Conservation (phyloP, 345 rosid species). For the Corchorus olitorius region DNA sequence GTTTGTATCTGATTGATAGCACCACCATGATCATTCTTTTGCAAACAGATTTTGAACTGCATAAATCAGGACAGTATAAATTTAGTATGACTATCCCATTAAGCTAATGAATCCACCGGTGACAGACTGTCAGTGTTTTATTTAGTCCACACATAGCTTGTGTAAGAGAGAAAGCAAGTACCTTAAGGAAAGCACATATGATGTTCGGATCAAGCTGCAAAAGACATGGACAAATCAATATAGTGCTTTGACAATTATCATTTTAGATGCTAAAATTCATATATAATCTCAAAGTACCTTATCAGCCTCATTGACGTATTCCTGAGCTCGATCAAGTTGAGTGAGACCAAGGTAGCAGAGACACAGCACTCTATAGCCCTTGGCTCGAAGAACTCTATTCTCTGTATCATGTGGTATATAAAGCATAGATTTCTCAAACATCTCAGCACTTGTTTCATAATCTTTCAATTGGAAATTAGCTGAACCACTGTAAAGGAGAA, state of each 20-base stretch:
- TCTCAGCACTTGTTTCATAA: constrained; percentile 74
- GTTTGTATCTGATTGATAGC: constrained; percentile 77
- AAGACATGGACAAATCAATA: constrained; percentile 16
- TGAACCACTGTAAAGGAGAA: constrained; percentile 65
- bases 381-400: constrained; percentile 74
- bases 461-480: constrained; percentile 76
- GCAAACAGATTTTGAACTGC: constrained; percentile 89
- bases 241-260: not conserved
- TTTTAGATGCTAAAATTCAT: constrained; percentile 6
- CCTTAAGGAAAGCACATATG: constrained; percentile 92
- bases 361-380: constrained; percentile 92
- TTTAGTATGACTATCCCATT: constrained; percentile 12
- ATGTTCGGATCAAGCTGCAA: constrained; percentile 88
- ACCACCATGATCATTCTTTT: constrained; percentile 51
- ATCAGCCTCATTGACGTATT: constrained; percentile 85
- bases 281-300: constrained; percentile 50
- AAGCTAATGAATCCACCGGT: constrained; percentile 17
- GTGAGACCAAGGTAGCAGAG: constrained; percentile 85
- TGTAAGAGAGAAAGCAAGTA: constrained; percentile 32
- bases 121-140: not conserved
- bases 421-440: constrained; percentile 95
- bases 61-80: constrained; percentile 28
- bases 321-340: constrained; percentile 84
- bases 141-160: not conserved
- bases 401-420: constrained; percentile 73